phyloP scores from a whole-genome alignment of 768 basidiomycete genomes.

The Symmetrospora coprosmae region DNA sequence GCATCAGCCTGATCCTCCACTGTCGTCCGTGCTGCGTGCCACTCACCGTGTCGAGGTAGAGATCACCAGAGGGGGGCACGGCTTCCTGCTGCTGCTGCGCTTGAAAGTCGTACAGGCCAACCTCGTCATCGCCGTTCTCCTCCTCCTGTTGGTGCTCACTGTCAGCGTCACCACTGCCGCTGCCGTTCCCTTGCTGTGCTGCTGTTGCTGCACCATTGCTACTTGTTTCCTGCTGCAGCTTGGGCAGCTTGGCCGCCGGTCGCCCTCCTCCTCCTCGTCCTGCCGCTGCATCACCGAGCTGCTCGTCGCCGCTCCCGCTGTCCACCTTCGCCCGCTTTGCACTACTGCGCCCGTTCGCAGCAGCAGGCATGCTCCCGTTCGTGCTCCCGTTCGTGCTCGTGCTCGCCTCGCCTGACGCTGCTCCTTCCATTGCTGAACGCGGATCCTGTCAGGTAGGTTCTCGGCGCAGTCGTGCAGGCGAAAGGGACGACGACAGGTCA shows the following conservation, averaged over 20 bases:
- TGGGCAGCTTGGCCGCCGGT: constrained; percentile 12
- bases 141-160: neutral
- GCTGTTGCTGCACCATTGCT: neutral
- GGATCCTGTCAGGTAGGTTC: too few relatives aligned
- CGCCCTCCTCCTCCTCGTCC: too few relatives aligned
- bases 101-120: constrained; percentile 13
- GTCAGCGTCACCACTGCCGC: neutral
- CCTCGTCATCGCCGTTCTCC: constrained; percentile 19
- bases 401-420: neutral
- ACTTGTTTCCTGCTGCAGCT: neutral
- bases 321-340: too few relatives aligned
- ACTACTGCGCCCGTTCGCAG: too few relatives aligned
- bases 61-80: constrained; percentile 24
- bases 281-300: too few relatives aligned
- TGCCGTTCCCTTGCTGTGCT: neutral
- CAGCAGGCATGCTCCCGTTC: too few relatives aligned
- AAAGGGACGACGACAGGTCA: too few relatives aligned
- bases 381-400: neutral
- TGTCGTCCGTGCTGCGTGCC: neutral
- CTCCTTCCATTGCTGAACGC: neutral
- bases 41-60: constrained; percentile 34
- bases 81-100: neutral
- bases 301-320: too few relatives aligned
- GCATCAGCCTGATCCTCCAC: too few relatives aligned
- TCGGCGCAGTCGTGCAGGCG: too few relatives aligned